Evolutionary conservation across 441 rosid species (phyloP), one percentile per base, ranked within the genome.

Genomic region (Mallotus japonicus): DNA sequence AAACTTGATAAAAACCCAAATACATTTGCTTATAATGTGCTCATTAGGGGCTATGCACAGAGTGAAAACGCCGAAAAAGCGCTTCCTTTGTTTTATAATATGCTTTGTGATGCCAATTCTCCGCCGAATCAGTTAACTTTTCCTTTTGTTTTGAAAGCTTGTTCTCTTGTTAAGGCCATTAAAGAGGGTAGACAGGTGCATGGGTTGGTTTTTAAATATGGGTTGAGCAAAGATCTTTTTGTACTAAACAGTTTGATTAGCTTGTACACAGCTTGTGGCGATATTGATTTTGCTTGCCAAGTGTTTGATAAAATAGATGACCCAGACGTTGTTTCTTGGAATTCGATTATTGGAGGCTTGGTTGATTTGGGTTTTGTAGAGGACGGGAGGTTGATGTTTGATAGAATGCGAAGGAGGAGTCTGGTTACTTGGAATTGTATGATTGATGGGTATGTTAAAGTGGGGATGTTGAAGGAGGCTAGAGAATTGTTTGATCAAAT

Each of bases 401-500:
- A 73, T 73, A 50, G 37, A 73, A 73, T 77, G 80, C 58, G 54
- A 2, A 50, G 62, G 24, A 77, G 44, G 51, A 73, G 70, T 69
- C 47, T 69, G 32, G 17, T 63, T 57, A 73, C 76, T 58, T 71
- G 67, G 79, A 76, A 76, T 76, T 65, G 79, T 24, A 71, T 76
- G 62, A 70, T 71, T n/a, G 75, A 24, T 60, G 32, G 32, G 3
- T 28, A 28, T 28, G 3, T 28, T 28, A 28, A 28, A 3, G 32
- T 2, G 32, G 32, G 32, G 32, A 1, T 28, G 32, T 28, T 28
- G 32, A 28, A 28, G 32, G 32, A 28, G 32, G 32, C 32, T 28
- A 28, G 32, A 28, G 32, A 28, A 28, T 28, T 28, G 32, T 76
- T 76, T 37, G 75, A 71, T 60, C 68, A 60, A 65, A 71, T 59